Conservation (phyloP, 2,329 filamentous ascomycete genomes). For the Ustilaginoidea virens region DNA sequence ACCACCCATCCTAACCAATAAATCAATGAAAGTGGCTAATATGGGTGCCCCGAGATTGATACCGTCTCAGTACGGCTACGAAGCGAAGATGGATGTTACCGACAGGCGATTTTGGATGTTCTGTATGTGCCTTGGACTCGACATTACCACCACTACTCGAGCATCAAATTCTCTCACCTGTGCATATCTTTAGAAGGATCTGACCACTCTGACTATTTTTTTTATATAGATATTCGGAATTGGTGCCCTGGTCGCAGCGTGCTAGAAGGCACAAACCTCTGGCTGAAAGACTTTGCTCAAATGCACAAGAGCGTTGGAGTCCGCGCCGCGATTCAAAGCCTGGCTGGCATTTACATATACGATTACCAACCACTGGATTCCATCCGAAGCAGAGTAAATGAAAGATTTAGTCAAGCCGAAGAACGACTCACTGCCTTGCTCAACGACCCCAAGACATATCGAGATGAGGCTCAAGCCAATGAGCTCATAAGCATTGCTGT, state of each 20-base stretch:
- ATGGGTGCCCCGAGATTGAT: slow-evolving; percentile 5
- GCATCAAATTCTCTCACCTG: too few relatives aligned
- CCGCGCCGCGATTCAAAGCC: slow-evolving; percentile 21
- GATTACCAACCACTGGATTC: slow-evolving; percentile 20
- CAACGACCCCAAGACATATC: slow-evolving; percentile 9
- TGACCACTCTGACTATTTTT: not conserved
- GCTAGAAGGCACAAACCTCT: slow-evolving; percentile 21
- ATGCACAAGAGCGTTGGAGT: slow-evolving; percentile 21
- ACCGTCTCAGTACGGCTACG: slow-evolving; percentile 16
- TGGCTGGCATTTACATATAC: slow-evolving; percentile 25
- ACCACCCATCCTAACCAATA: not conserved
- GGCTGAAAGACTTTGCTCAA: slow-evolving; percentile 23
- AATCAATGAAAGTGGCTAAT: slow-evolving; percentile 2
- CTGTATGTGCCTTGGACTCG: slow-evolving; percentile 14
- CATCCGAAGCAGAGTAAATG: slow-evolving; percentile 17
- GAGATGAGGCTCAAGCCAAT: slow-evolving; percentile 10
- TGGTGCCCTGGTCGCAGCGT: slow-evolving; percentile 26
- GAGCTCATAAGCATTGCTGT: slow-evolving; percentile 22
- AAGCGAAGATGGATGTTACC: slow-evolving; percentile 17
- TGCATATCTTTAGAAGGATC: too few relatives aligned
- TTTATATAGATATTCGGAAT: slow-evolving; percentile 17
- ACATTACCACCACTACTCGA: too few relatives aligned
- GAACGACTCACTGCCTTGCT: slow-evolving; percentile 15
- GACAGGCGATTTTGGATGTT: slow-evolving; percentile 19
- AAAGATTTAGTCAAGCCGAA: slow-evolving; percentile 16